Base-by-base conservation (phyloP, 768 basidiomycete species). In the Serendipita sp. region DNA sequence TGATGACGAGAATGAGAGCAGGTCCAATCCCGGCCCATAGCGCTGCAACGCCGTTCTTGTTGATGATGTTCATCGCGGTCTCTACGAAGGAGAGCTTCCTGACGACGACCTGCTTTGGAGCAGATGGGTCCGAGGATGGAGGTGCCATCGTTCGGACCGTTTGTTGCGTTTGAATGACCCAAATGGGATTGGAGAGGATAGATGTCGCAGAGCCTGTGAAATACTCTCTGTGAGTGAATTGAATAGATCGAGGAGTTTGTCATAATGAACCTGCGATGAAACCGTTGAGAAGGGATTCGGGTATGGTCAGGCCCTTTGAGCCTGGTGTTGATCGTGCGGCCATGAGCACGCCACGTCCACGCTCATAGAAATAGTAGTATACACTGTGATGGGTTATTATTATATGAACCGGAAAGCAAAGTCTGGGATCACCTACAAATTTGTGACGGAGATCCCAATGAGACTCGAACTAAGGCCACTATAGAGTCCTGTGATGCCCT, bases 21-120 rank as follows among this genome's bases (percentile, higher is more conserved):
- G 95, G 93, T 0, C 91, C 90, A 42, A 99, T 81, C 14, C 95
- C 95, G 50, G 91, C 80, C 86, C 88, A 96, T 70, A 99, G 86
- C 1, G 85, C 94, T n/a, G 77, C 77, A 11, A 82, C 67, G 11
- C 95, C 94, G 67, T 83, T 86, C 66, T 83, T 84, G 33, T 80
- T 77, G 26, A 90, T 65, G 63, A 97, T 89, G 64, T 76, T 78
- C 63, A 79, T 74, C 30, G 88, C 76, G 1, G 86, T 89, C 68
- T 87, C 80, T 17, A 84, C 62, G 61, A 88, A 76, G 14, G 83
- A 79, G 24, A 84, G 79, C 64, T 81, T 82, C 69, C 75, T 79
- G 51, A 74, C 70, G 4, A 72, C 64, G 7, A 66, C 60, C 31
- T 67, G 64, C 22, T 71, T 71, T 30, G 70, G 63, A 11, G 72